Conservation (phyloP, 805 yeast genomes). For the Candida nitratophila region DNA sequence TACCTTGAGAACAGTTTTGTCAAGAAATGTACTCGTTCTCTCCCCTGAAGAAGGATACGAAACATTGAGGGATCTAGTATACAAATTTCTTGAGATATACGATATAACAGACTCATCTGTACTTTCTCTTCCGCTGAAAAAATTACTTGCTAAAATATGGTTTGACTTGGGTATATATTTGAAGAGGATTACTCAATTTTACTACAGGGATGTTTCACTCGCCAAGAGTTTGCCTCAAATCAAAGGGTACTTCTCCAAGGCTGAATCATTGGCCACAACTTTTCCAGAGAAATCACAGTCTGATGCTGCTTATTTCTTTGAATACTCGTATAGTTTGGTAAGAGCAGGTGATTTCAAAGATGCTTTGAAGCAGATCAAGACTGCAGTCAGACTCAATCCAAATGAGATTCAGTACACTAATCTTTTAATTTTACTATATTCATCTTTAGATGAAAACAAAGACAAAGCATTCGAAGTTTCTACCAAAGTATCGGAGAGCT, state of each 20-base stretch:
- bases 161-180: not conserved
- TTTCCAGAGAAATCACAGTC: constrained; percentile 9
- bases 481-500: constrained; percentile 45
- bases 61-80: not conserved
- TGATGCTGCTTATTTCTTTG: constrained; percentile 26
- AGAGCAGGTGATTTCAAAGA: constrained; percentile 34
- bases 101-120: not conserved
- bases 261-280: constrained; percentile 6
- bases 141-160: not conserved
- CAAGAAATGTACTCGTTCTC: not conserved
- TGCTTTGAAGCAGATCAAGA: constrained; percentile 40
- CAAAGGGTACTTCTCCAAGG: constrained; percentile 1
- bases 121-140: not conserved
- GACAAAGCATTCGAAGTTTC: constrained; percentile 33
- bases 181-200: not conserved
- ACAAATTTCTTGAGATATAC: constrained; percentile 1
- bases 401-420: constrained; percentile 61
- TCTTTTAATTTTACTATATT: constrained; percentile 53
- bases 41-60: constrained; percentile 7
- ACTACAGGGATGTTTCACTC: not conserved
- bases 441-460: constrained; percentile 47
- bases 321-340: constrained; percentile 44
- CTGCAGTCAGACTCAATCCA: constrained; percentile 41
- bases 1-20: constrained; percentile 7
- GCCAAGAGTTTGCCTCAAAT: not conserved